Conservation (phyloP, 2,329 filamentous ascomycete genomes). For the Sclerotinia trifoliorum region DNA sequence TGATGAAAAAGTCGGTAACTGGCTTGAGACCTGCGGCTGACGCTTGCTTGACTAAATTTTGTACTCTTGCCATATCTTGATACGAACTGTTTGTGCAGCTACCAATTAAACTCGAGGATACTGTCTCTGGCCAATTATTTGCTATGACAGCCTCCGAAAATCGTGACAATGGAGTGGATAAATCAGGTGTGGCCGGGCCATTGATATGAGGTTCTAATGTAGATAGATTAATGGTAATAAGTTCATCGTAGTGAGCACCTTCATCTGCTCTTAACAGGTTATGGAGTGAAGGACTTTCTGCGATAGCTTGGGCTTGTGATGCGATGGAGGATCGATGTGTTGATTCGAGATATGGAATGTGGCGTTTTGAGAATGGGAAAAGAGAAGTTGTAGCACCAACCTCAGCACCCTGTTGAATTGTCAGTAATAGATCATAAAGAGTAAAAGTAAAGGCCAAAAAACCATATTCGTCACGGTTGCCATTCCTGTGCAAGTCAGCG, state of each 20-base stretch:
- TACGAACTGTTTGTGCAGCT: slow-evolving; percentile 99
- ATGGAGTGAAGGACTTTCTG: slow-evolving; percentile 44
- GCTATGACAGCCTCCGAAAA: slow-evolving; percentile 83
- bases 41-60: slow-evolving; percentile 90
- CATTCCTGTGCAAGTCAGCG: slow-evolving; percentile 90
- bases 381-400: slow-evolving; percentile 74
- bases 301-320: slow-evolving; percentile 37
- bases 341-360: slow-evolving; percentile 80
- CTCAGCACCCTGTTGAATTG: slow-evolving; percentile 59
- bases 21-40: slow-evolving; percentile 85
- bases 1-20: slow-evolving; percentile 90
- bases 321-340: slow-evolving; percentile 64
- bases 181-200: slow-evolving; percentile 92
- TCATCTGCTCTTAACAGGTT: slow-evolving; percentile 75
- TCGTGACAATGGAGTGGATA: slow-evolving; percentile 86
- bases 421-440: slow-evolving; percentile 2
- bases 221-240: slow-evolving; percentile 87
- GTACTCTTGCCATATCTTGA: slow-evolving; percentile 95
- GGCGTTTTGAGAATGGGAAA: slow-evolving; percentile 86
- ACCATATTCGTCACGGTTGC: slow-evolving; percentile 84
- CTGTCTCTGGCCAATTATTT: slow-evolving; percentile 85
- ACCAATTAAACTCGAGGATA: slow-evolving; percentile 91
- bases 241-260: slow-evolving; percentile 82
- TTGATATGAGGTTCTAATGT: slow-evolving; percentile 94
- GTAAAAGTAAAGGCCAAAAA: neutral